These are phyloP conservation scores for Drosera spatulata DNA, from an alignment of 179 eudicot genomes.

Conservation along the genomic window DNA sequence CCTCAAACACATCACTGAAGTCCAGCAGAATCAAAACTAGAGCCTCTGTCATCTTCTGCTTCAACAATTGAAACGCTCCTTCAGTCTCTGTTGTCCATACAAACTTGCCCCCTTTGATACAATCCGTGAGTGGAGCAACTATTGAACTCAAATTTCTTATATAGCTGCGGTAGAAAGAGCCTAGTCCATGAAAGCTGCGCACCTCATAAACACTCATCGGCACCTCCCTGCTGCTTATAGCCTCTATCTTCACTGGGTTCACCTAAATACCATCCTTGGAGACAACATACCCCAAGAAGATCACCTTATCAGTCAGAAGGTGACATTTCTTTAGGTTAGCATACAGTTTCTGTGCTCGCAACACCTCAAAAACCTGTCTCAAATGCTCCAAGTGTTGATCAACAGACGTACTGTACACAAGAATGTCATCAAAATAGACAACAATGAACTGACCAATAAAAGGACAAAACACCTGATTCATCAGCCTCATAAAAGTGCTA, in stretches of 20 bases:
- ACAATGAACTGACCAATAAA: not conserved
- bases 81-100: not conserved
- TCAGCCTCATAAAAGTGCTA: not conserved
- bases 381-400: too few species aligned
- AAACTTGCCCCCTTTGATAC: not conserved
- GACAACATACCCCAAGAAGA: not conserved
- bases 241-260: not conserved
- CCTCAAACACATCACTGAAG: not conserved
- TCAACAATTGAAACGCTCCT: not conserved
- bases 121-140: too few species aligned
- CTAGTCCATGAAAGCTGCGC: not conserved
- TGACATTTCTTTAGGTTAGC: not conserved
- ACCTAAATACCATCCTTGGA: not conserved
- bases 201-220: not conserved
- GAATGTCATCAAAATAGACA: not conserved
- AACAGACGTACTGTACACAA: too few species aligned
- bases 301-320: not conserved
- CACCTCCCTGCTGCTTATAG: too few species aligned
- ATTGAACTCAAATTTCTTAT: too few species aligned
- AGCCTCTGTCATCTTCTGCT: not conserved
- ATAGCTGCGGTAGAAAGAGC: not conserved
- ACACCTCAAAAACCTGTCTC: too few species aligned
- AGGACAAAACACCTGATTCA: not conserved
- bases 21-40: not conserved
- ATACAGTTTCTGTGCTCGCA: not conserved